These are phyloP conservation scores for Phycomyces nitens DNA, from an alignment of 192 early-diverging fungal genomes.

Conservation along the genomic window DNA sequence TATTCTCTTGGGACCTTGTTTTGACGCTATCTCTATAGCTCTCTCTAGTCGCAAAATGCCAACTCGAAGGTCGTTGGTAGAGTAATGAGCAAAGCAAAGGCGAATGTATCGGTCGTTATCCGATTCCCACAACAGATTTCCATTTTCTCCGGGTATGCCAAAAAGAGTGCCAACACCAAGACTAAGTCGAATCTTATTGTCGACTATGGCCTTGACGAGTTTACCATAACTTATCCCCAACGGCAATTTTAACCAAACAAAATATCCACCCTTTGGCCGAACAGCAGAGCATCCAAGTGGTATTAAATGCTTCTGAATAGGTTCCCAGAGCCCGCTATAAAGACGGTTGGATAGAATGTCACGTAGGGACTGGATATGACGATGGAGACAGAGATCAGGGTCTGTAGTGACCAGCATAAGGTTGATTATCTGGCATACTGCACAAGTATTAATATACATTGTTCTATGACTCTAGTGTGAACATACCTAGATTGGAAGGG, in stretches of 20 bases:
- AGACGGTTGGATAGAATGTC: conserved; percentile 3
- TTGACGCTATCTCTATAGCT: background rate
- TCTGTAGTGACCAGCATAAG: conserved; percentile 9
- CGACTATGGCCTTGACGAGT: background rate
- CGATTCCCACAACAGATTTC: background rate
- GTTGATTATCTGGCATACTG: conserved; percentile 13
- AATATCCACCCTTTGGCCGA: conserved; percentile 28
- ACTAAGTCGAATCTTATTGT: background rate
- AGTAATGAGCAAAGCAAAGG: conserved; percentile 31
- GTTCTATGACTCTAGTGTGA: background rate
- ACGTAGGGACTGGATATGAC: conserved; percentile 12
- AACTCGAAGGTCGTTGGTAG: background rate
- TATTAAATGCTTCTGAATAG: conserved; percentile 15
- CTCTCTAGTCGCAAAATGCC: conserved; percentile 7
- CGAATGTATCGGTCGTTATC: conserved; percentile 17
- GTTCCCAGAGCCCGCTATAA: conserved; percentile 8
- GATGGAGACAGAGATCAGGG: background rate
- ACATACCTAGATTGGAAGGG: conserved; percentile 23
- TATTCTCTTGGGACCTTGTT: too few species aligned
- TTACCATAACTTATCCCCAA: background rate
- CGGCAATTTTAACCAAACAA: conserved; percentile 33
- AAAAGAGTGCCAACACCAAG: conserved; percentile 9
- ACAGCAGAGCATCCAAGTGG: conserved; percentile 26
- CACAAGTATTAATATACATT: background rate
- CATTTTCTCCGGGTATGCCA: background rate